Conservation (phyloP, 495 filamentous ascomycete genomes). For the Hypoxylon trugodes region DNA sequence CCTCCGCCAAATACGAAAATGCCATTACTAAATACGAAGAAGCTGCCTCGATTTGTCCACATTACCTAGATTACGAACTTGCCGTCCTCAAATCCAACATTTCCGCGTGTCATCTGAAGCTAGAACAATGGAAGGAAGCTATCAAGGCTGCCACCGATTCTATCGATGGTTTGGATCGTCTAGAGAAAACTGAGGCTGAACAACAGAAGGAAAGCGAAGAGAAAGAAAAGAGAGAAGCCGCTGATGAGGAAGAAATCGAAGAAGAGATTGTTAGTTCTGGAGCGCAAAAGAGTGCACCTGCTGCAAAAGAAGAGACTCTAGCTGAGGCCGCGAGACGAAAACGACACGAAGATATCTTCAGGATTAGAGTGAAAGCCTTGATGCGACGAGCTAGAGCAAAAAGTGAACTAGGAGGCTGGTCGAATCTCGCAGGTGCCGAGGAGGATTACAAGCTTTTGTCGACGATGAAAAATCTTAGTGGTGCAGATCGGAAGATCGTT, state of each 20-base stretch:
- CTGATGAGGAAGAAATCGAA: constrained; percentile 68
- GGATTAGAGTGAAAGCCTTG: constrained; percentile 84
- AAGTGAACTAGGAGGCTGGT: constrained; percentile 78
- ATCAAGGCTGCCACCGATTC: constrained; percentile 76
- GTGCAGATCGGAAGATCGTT: constrained; percentile 72
- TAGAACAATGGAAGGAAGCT: constrained; percentile 86
- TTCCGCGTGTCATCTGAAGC: constrained; percentile 87
- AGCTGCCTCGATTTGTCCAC: constrained; percentile 82
- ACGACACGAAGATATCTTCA: constrained; percentile 69
- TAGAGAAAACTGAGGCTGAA: constrained; percentile 48
- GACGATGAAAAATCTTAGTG: constrained; percentile 63
- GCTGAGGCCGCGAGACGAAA: constrained; percentile 42
- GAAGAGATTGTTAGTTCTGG: constrained; percentile 62
- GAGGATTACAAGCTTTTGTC: constrained; percentile 75
- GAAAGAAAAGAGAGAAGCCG: constrained; percentile 51
- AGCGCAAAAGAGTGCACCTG: constrained; percentile 57
- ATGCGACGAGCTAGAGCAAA: constrained; percentile 83
- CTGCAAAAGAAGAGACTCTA: constrained; percentile 49
- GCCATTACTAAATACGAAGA: constrained; percentile 92
- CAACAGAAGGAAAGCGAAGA: constrained; percentile 31
- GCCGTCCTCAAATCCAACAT: constrained; percentile 89
- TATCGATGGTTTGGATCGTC: constrained; percentile 72
- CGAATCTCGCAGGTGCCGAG: constrained; percentile 78
- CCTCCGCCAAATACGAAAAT: constrained; percentile 73
- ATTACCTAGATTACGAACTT: constrained; percentile 88